These are phyloP conservation scores for Rhytidiadelphus loreus DNA, from an alignment of 225 moss, liverwort and hornwort genomes.

Conservation along the genomic window DNA sequence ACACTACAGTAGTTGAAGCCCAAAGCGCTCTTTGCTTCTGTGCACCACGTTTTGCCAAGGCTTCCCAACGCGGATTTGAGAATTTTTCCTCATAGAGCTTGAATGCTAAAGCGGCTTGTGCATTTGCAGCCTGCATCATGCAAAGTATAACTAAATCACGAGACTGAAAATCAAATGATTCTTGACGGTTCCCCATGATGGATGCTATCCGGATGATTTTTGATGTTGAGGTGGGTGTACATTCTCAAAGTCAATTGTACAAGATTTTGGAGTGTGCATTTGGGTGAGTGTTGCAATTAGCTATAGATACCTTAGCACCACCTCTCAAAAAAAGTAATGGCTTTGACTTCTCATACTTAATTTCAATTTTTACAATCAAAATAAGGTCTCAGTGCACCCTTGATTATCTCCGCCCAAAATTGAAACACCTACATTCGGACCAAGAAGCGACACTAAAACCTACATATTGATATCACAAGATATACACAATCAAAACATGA, in stretches of 20 bases:
- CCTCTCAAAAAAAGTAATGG: background rate
- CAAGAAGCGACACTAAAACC: background rate
- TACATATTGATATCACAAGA: background rate
- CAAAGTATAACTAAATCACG: background rate
- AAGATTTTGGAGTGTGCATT: background rate
- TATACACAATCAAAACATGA: background rate
- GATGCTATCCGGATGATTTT: no score
- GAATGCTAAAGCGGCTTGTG: constrained; percentile 75
- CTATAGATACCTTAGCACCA: background rate
- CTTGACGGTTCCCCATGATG: no score
- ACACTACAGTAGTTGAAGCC: constrained; percentile 88
- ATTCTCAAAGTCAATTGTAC: background rate
- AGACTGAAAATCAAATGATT: background rate
- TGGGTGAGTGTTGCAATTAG: background rate
- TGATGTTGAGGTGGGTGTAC: background rate
- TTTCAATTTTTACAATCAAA: background rate
- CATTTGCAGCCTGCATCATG: constrained; percentile 58
- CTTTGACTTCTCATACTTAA: background rate
- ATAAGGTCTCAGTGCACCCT: background rate
- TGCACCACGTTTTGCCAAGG: constrained; percentile 67
- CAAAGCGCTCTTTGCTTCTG: constrained; percentile 76
- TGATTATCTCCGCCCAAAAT: background rate
- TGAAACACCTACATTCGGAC: background rate
- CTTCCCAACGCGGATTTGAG: constrained; percentile 81
- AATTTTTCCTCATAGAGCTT: constrained; percentile 77